Conservation (phyloP, 1,284 basidiomycete species). For the Cutaneotrichosporon cavernicola region DNA sequence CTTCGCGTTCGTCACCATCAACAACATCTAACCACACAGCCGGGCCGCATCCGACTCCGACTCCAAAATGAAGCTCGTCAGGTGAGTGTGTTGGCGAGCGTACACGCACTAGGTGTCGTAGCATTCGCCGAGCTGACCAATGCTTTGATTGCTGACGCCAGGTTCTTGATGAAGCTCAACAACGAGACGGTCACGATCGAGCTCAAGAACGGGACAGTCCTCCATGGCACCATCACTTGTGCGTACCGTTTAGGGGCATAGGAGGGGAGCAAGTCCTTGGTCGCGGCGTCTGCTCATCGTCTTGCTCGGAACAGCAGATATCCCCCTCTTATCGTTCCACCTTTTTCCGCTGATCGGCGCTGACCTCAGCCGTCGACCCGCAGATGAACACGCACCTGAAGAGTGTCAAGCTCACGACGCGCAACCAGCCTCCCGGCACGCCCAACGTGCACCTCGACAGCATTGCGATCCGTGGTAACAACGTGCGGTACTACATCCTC, state of each 20-base stretch:
- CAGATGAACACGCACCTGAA: constrained; percentile 98
- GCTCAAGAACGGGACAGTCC: constrained; percentile 93
- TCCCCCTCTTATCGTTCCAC: background rate
- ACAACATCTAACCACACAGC: constrained; percentile 11
- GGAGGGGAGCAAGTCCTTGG: background rate
- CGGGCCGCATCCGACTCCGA: constrained; percentile 40
- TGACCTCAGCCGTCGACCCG: constrained; percentile 76
- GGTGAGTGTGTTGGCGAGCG: constrained; percentile 34
- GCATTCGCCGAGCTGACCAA: background rate
- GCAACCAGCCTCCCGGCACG: constrained; percentile 62
- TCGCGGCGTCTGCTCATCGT: background rate
- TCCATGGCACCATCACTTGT: constrained; percentile 98
- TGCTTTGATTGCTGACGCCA: constrained; percentile 43
- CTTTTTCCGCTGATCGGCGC: background rate
- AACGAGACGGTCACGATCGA: constrained; percentile 99
- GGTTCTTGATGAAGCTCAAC: constrained; percentile 99
- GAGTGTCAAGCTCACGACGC: constrained; percentile 91
- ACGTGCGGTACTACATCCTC: constrained; percentile 80
- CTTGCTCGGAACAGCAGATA: background rate
- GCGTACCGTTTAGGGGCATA: constrained; percentile 37
- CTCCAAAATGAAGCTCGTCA: constrained; percentile 56
- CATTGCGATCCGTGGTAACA: constrained; percentile 87
- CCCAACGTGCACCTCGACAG: constrained; percentile 66
- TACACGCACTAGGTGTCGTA: background rate
- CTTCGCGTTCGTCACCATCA: constrained; percentile 4